Evolutionary conservation across 2,329 filamentous ascomycete genomes (phyloP).

Genomic region (Graphiopsis chlorocephala): DNA sequence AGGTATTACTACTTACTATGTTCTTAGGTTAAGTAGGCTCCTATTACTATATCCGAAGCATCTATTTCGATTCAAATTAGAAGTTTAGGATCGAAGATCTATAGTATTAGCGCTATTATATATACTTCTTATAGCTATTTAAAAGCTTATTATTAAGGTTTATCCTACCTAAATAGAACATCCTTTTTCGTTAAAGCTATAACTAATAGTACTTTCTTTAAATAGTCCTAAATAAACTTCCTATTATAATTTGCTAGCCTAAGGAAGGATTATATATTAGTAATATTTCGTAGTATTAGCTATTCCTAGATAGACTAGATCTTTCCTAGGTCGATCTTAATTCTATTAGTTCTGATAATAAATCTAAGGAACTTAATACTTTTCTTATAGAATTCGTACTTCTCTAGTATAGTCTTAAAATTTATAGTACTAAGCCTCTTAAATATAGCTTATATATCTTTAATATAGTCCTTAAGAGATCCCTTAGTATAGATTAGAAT

Average conservation of each 20-base stretch:
- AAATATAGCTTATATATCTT: conserved; percentile 21
- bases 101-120: conserved; percentile 1
- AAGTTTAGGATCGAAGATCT: conserved; percentile 13
- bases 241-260: neutral
- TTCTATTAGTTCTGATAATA: conserved; percentile 27
- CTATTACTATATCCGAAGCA: conserved; percentile 16
- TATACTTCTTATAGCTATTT: neutral
- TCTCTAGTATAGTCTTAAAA: conserved; percentile 22
- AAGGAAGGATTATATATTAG: neutral
- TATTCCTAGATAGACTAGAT: conserved; percentile 25
- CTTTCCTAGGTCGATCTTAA: conserved; percentile 30
- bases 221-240: conserved; percentile 5
- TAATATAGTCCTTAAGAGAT: neutral
- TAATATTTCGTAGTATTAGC: neutral
- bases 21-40: conserved; percentile 16
- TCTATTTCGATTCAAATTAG: conserved; percentile 13
- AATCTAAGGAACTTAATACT: conserved; percentile 33
- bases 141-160: too few relatives aligned
- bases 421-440: conserved; percentile 22
- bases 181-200: neutral
- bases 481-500: conserved; percentile 28
- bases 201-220: neutral
- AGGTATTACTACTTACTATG: conserved; percentile 15
- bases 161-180: neutral
- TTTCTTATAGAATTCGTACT: conserved; percentile 33